A percentile compares a stretch with the other conserved stretches of the same genome.
phyloP scores from a whole-genome alignment of 768 basidiomycete species.

The Suillus fuscotomentosus region DNA sequence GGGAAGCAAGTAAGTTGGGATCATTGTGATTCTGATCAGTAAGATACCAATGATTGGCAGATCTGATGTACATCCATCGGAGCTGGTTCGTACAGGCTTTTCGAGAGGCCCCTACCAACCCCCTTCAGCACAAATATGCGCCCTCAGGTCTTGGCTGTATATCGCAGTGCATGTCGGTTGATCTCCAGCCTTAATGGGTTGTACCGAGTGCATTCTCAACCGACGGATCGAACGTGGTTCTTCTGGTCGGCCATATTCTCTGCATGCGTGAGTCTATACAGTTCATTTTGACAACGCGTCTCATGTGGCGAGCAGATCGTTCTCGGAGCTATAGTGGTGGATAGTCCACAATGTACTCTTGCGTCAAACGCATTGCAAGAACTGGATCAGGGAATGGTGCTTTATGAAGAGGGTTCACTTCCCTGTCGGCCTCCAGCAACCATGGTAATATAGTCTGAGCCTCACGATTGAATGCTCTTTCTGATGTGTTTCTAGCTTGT shows the following conservation, averaged over 20 bases:
- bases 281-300: neutral
- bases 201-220: slow-evolving; percentile 34
- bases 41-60: slow-evolving; percentile 18
- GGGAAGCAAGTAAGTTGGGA: slow-evolving; percentile 43
- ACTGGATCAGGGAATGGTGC: slow-evolving; percentile 34
- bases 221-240: slow-evolving; percentile 40
- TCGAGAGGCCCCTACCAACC: slow-evolving; percentile 39
- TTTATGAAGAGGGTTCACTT: slow-evolving; percentile 44
- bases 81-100: slow-evolving; percentile 50
- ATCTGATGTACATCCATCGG: slow-evolving; percentile 46
- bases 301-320: slow-evolving; percentile 33
- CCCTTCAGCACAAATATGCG: slow-evolving; percentile 43
- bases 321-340: slow-evolving; percentile 44
- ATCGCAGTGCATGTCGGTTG: slow-evolving; percentile 43
- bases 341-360: slow-evolving; percentile 43
- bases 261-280: slow-evolving; percentile 40
- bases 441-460: slow-evolving; percentile 24
- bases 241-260: slow-evolving; percentile 53
- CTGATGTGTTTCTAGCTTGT: slow-evolving; percentile 28
- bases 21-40: neutral
- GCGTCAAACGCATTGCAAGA: slow-evolving; percentile 38
- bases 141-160: slow-evolving; percentile 45
- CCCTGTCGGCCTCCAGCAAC: slow-evolving; percentile 36
- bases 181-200: slow-evolving; percentile 39
- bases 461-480: neutral